Evolutionary conservation across 164 flowering plant genomes (phyloP).

Genomic region (Vitis riparia): DNA sequence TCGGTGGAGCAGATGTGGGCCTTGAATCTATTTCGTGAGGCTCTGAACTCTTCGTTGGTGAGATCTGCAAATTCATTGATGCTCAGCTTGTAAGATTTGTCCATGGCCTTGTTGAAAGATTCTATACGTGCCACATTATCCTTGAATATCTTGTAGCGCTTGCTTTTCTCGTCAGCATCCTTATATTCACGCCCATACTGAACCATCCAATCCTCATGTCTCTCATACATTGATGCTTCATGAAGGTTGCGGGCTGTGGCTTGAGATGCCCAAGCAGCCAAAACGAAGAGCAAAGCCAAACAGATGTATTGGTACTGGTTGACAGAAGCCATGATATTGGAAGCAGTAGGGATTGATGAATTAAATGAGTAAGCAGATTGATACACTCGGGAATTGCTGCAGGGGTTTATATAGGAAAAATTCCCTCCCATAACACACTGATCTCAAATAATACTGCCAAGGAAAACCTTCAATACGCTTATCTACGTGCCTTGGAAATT

Average conservation of each 20-base stretch:
- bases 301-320: background rate
- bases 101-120: constrained; percentile 8
- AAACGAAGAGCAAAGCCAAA: background rate
- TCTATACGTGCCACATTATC: constrained; percentile 26
- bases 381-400: too few species aligned
- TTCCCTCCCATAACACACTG: too few species aligned
- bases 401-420: too few species aligned
- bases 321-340: too few species aligned
- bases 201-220: constrained; percentile 30
- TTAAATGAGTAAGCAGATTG: too few species aligned
- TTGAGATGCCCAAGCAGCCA: constrained; percentile 3
- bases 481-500: too few species aligned
- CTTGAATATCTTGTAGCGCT: constrained; percentile 31
- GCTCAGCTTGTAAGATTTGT: too few species aligned
- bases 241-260: constrained; percentile 1
- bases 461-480: too few species aligned
- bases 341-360: too few species aligned
- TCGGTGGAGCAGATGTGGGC: background rate
- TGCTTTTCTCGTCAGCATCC: constrained; percentile 35
- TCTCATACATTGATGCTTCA: constrained; percentile 7
- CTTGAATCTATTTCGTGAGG: background rate
- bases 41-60: too few species aligned
- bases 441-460: too few species aligned
- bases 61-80: too few species aligned
- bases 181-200: constrained; percentile 27